Evolutionary conservation across 371 early-diverging fungal species (phyloP).

Genomic region (Mortierella sp.): DNA sequence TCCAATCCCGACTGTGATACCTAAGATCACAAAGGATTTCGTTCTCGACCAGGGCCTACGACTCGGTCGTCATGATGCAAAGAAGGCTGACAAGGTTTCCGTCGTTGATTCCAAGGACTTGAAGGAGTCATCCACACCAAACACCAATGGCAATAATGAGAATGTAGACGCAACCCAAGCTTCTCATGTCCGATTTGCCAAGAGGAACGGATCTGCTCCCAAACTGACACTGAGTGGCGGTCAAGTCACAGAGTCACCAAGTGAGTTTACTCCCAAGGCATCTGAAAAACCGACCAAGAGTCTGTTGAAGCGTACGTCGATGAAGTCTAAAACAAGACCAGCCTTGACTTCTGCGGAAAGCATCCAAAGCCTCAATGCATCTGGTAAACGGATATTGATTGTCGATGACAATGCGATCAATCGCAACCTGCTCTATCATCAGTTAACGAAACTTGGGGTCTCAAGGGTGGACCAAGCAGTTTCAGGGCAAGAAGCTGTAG

Average conservation of each 20-base stretch:
- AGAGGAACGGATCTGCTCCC: conserved; percentile 35
- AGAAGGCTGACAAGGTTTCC: background rate
- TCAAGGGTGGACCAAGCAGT: conserved; percentile 38
- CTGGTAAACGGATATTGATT: conserved; percentile 45
- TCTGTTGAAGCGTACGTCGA: conserved; percentile 25
- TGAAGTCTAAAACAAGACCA: conserved; percentile 12
- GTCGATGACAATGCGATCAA: conserved; percentile 51
- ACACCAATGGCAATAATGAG: background rate
- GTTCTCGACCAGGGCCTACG: conserved; percentile 5
- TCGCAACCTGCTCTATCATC: conserved; percentile 41
- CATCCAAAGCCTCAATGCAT: conserved; percentile 30
- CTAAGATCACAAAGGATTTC: conserved; percentile 1
- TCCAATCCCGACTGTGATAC: background rate
- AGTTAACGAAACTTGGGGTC: conserved; percentile 40
- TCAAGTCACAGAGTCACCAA: background rate
- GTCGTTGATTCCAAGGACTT: conserved; percentile 8
- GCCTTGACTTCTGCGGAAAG: conserved; percentile 23
- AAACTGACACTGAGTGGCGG: conserved; percentile 18
- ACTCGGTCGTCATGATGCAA: conserved; percentile 7
- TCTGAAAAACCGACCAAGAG: conserved; percentile 29
- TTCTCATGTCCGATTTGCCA: conserved; percentile 46
- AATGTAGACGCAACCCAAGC: conserved; percentile 16
- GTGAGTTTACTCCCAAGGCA: background rate
- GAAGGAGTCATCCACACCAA: background rate
- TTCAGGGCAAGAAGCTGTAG: conserved; percentile 47